Evolutionary conservation across 768 basidiomycete species (phyloP), one percentile per base, ranked within the genome.

Genomic region (Leccinum uliginosum): DNA sequence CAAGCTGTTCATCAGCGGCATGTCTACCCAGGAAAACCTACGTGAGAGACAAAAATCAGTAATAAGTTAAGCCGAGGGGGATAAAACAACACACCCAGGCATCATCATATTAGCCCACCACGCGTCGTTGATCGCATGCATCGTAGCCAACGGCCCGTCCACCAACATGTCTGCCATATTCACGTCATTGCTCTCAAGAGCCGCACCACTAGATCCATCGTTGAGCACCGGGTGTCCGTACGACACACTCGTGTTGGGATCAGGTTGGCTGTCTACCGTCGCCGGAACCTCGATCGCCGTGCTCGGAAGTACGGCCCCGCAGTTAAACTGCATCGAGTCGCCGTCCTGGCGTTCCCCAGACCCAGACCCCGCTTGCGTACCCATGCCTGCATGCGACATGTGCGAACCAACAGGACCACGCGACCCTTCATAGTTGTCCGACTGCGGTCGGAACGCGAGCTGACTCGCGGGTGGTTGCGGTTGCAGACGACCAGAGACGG

Each of bases 91-190:
- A 43, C 1, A 61, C 85, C 89, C 89, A 35, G 89, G 89, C 86
- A 91, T 88, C 88, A 91, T 87, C 84, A 89, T 86, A 50, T 81
- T 87, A 45, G 79, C 72, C 88, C 87, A 90, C 81, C 84, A 91
- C 8, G 74, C 78, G 50, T 85, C 87, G 59, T 86, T 84, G 55
- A 92, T 75, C 27, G 83, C 83, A 50, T 83, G 80, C 84, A 91
- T 86, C 19, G 87, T 81, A 1, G 87, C 89, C 59, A 88, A 75
- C 70, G 83, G 79, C 46, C 86, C 76, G 43, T 81, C 84, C 7
- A 62, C 53, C 27, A 70, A 58, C 15, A 59, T 50, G 4, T 71
- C 67, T 2, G 27, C 49, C 68, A 73, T 67, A 12, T 56, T 61
- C 43, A 68, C 61, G 51, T 71, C 70, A 3, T 54, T 24, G 32